Evolutionary conservation across 2,329 filamentous ascomycete genomes (phyloP).

Genomic region (Penicillium paneum): DNA sequence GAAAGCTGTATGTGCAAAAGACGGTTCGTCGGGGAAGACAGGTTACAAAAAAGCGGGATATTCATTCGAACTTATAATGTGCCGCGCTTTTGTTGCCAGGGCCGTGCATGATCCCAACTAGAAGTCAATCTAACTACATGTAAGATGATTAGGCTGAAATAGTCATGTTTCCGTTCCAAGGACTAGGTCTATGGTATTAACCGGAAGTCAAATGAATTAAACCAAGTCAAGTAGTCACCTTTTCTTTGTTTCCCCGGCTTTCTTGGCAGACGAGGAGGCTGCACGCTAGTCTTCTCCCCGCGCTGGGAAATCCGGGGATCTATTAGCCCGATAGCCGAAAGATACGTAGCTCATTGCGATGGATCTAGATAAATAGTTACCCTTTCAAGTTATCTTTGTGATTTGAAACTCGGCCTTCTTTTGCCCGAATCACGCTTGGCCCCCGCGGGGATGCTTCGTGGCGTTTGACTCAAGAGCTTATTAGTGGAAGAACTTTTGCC

Average conservation of each 20-base stretch:
- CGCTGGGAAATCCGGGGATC: slow-evolving; percentile 15
- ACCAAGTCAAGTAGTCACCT: neutral
- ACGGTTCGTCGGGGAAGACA: neutral
- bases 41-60: neutral
- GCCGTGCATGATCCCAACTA: neutral
- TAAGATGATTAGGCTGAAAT: neutral
- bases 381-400: neutral
- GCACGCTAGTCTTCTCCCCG: neutral
- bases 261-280: slow-evolving; percentile 4
- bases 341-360: neutral
- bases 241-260: neutral
- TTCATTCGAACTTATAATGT: slow-evolving; percentile 2
- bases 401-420: slow-evolving; percentile 4
- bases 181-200: neutral
- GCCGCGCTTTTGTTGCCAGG: neutral
- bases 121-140: neutral
- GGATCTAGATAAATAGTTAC: neutral
- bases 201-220: neutral
- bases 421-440: slow-evolving; percentile 22
- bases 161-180: neutral
- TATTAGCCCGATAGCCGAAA: slow-evolving; percentile 11
- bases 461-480: slow-evolving; percentile 14
- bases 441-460: slow-evolving; percentile 11
- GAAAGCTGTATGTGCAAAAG: no score
- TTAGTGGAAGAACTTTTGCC: slow-evolving; percentile 10